Evolutionary conservation across 2,329 filamentous ascomycete genomes (phyloP).

Genomic region (Periconia digitata): DNA sequence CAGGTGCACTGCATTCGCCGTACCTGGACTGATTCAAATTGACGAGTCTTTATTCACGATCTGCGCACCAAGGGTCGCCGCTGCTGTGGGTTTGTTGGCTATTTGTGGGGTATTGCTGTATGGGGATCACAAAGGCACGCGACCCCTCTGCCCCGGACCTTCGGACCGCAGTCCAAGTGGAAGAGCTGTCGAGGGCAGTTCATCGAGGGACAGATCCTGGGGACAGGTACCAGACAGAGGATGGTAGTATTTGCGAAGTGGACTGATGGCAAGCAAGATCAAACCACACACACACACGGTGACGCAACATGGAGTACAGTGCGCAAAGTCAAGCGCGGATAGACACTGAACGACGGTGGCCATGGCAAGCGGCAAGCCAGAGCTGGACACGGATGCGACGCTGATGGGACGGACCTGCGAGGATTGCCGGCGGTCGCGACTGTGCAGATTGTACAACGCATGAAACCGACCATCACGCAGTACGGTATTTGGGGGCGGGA

Average conservation of each 20-base stretch:
- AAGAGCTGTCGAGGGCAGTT: no score
- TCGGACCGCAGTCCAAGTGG: conserved; percentile 26
- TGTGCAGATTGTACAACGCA: conserved; percentile 41
- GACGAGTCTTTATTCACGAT: not conserved
- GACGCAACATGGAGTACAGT: not conserved
- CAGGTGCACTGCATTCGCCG: not conserved
- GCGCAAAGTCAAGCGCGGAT: conserved; percentile 1
- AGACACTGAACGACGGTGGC: conserved; percentile 13
- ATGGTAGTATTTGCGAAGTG: no score
- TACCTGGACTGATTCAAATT: not conserved
- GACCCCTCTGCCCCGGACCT: conserved; percentile 20
- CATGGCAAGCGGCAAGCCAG: conserved; percentile 6
- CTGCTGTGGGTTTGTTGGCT: conserved; percentile 13
- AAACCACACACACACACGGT: no score
- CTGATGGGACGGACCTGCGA: conserved; percentile 14
- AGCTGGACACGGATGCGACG: conserved; percentile 6
- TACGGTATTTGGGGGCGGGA: conserved; percentile 22
- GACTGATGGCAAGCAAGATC: no score
- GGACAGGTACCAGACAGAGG: no score
- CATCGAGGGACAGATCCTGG: no score
- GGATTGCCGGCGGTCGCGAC: conserved; percentile 23
- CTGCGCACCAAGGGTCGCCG: not conserved
- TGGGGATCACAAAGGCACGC: conserved; percentile 18
- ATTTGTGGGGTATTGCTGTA: conserved; percentile 21
- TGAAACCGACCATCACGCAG: conserved; percentile 42